These are phyloP conservation scores for Citrus sinensis DNA, from an alignment of 345 rosid species.

Conservation along the genomic window DNA sequence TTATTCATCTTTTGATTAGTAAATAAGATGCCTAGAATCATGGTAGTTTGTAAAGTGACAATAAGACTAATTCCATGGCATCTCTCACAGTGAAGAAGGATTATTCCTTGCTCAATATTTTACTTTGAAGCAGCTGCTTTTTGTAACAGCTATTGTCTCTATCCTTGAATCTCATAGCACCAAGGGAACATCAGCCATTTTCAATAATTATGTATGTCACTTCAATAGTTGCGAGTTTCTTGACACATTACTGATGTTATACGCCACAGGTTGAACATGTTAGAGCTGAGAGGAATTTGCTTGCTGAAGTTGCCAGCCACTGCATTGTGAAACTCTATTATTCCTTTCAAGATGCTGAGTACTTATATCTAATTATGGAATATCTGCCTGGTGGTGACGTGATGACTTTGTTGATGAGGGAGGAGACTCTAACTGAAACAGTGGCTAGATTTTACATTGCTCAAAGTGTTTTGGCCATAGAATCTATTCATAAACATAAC, in stretches of 20 bases:
- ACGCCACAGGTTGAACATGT: conserved; percentile 79
- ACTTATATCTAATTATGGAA: conserved; percentile 86
- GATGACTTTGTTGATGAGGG: conserved; percentile 91
- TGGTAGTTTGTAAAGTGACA: background rate
- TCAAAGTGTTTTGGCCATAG: conserved; percentile 86
- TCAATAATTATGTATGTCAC: background rate
- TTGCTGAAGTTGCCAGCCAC: conserved; percentile 89
- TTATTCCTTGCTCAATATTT: background rate
- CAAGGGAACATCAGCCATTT: background rate
- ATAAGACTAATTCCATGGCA: background rate
- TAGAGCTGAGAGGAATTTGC: conserved; percentile 91
- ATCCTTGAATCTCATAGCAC: background rate
- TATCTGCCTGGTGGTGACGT: conserved; percentile 95
- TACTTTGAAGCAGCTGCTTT: background rate
- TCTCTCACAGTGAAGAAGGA: background rate
- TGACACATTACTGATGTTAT: conserved; percentile 1
- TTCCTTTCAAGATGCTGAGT: conserved; percentile 83
- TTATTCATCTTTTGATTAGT: background rate
- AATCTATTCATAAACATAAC: conserved; percentile 86
- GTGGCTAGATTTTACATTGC: conserved; percentile 92
- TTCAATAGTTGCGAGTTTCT: background rate
- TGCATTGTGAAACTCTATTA: conserved; percentile 90
- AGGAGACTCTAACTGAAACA: conserved; percentile 89
- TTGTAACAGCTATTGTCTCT: background rate
- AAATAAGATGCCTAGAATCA: background rate